phyloP scores from a whole-genome alignment of 2,329 filamentous ascomycete species.

The Dactylellina haptotyla region DNA sequence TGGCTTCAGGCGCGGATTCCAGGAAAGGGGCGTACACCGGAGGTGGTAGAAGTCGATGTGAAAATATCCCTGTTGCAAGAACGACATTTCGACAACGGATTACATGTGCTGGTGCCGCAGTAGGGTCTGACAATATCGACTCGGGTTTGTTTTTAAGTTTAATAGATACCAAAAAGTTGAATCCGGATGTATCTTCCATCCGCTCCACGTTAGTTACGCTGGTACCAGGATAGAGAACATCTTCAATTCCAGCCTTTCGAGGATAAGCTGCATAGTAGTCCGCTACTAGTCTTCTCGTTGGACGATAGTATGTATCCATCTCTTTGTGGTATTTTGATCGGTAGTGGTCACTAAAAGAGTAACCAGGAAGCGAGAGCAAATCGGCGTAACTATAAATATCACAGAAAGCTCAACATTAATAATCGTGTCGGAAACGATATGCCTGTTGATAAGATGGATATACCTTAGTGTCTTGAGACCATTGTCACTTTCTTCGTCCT shows the following conservation, averaged over 20 bases:
- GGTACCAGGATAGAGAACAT: slow-evolving; percentile 61
- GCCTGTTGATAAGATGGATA: neutral
- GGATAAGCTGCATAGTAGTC: slow-evolving; percentile 69
- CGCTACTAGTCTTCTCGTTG: slow-evolving; percentile 67
- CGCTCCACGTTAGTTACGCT: slow-evolving; percentile 48
- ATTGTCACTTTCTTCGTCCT: slow-evolving; percentile 59
- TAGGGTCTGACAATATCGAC: neutral
- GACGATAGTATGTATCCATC: slow-evolving; percentile 67
- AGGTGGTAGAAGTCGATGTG: slow-evolving; percentile 66
- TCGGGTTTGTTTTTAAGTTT: slow-evolving; percentile 63
- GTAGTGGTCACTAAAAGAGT: slow-evolving; percentile 68
- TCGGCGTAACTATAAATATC: slow-evolving; percentile 70
- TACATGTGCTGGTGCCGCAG: slow-evolving; percentile 64
- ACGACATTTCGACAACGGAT: slow-evolving; percentile 69
- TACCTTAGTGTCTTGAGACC: slow-evolving; percentile 68
- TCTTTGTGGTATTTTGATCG: slow-evolving; percentile 61
- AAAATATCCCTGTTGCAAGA: slow-evolving; percentile 70
- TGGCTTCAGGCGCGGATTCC: slow-evolving; percentile 26
- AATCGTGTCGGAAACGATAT: neutral
- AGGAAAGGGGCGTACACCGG: slow-evolving; percentile 65
- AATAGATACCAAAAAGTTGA: slow-evolving; percentile 46
- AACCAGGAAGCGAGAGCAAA: slow-evolving; percentile 71
- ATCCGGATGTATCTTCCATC: slow-evolving; percentile 36
- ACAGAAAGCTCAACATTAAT: neutral
- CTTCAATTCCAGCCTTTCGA: slow-evolving; percentile 64